A percentile compares a stretch with the other conserved stretches of the same genome.
Evolutionary conservation across 2,329 filamentous ascomycete genomes (phyloP).

Genomic region (Calonectria montana): DNA sequence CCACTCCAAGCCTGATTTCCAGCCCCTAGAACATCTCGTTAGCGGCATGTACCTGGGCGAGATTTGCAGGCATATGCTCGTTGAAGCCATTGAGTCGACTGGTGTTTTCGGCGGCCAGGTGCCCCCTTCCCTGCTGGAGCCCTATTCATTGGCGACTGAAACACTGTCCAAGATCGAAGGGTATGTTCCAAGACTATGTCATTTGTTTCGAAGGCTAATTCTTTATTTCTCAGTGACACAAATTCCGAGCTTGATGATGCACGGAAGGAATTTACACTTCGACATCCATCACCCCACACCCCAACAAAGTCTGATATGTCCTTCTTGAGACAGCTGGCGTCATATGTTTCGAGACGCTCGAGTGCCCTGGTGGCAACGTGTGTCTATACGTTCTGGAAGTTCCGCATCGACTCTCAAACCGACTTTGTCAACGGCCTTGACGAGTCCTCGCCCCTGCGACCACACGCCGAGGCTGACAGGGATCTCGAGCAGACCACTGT

Average conservation of each 20-base stretch:
- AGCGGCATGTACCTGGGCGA: constrained; percentile 76
- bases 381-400: constrained; percentile 69
- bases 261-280: constrained; percentile 59
- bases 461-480: constrained; percentile 63
- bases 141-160: constrained; percentile 71
- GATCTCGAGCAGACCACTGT: constrained; percentile 65
- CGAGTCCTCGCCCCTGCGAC: constrained; percentile 48
- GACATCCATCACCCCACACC: constrained; percentile 58
- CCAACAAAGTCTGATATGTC: constrained; percentile 60
- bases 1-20: constrained; percentile 69
- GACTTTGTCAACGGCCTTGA: constrained; percentile 48
- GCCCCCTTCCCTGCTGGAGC: constrained; percentile 62
- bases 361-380: constrained; percentile 69
- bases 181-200: constrained; percentile 53
- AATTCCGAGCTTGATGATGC: constrained; percentile 57
- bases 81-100: constrained; percentile 68
- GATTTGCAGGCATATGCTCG: constrained; percentile 66
- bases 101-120: constrained; percentile 68
- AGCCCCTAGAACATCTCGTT: constrained; percentile 71
- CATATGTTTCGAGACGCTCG: constrained; percentile 67
- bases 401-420: constrained; percentile 61
- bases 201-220: constrained; percentile 32
- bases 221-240: constrained; percentile 53
- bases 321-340: constrained; percentile 65
- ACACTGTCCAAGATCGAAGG: constrained; percentile 68